A percentile compares a stretch with the other conserved stretches of the same genome.
Evolutionary conservation across 768 basidiomycete species (phyloP).

Genomic region (Leccinum olivaceopallidum): DNA sequence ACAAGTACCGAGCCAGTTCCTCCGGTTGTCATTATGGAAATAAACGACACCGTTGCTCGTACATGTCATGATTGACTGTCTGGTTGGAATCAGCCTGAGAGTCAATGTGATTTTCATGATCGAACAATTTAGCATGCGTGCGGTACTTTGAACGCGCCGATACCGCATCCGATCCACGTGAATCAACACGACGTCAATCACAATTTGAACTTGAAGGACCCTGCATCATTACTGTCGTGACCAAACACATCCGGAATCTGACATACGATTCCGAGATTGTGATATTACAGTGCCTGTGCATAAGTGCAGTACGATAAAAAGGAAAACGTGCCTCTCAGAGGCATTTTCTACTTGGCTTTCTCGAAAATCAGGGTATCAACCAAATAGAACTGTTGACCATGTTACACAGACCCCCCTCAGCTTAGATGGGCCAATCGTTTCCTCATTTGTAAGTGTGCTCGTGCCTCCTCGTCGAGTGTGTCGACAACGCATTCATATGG

Average conservation of each 20-base stretch:
- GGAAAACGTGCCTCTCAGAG: not conserved
- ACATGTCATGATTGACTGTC: too few species aligned
- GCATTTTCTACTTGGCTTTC: not conserved
- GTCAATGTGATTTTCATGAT: not conserved
- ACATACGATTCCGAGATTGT: not conserved
- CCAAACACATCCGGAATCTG: not conserved
- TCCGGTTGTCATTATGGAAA: not conserved
- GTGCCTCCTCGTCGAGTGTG: constrained; percentile 41
- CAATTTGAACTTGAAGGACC: not conserved
- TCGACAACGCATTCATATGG: constrained; percentile 62
- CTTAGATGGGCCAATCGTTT: constrained; percentile 24
- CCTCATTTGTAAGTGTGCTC: constrained; percentile 7
- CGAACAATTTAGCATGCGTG: not conserved
- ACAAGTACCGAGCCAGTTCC: not conserved
- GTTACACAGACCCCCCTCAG: constrained; percentile 3
- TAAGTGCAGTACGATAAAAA: not conserved
- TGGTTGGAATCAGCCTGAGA: too few species aligned
- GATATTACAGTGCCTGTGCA: not conserved
- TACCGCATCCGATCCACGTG: not conserved
- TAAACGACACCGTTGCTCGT: not conserved
- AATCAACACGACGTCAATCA: not conserved
- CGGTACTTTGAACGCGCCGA: too few species aligned
- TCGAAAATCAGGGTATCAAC: too few species aligned
- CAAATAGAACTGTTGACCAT: not conserved
- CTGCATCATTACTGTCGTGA: not conserved